Conservation (phyloP, 345 rosid genomes). For the Arabis hirsuta region DNA sequence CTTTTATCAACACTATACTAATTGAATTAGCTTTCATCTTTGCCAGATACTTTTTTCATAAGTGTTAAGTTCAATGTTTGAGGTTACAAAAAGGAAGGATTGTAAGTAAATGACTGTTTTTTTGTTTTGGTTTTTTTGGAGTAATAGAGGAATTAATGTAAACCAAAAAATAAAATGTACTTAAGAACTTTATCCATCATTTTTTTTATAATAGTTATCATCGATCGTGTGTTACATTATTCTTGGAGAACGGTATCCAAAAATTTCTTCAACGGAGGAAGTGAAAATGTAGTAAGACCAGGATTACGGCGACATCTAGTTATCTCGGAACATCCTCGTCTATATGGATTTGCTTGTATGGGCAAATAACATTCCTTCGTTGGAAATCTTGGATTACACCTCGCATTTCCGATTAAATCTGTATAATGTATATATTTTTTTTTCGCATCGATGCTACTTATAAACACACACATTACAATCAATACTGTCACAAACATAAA, state of each 20-base stretch:
- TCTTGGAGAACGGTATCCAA: not conserved
- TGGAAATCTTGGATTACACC: constrained; percentile 17
- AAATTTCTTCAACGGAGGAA: not conserved
- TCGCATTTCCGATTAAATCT: not conserved
- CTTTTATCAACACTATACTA: too few relatives aligned
- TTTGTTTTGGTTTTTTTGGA: too few relatives aligned
- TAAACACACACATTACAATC: not conserved
- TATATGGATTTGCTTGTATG: not conserved
- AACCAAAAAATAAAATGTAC: not conserved
- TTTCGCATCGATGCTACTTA: not conserved
- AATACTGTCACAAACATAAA: constrained; percentile 13
- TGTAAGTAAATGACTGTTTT: too few relatives aligned
- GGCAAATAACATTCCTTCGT: not conserved
- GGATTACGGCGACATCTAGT: not conserved
- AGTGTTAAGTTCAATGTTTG: too few relatives aligned
- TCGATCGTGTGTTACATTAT: not conserved
- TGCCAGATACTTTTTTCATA: too few relatives aligned
- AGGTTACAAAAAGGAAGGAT: too few relatives aligned
- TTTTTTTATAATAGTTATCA: not conserved
- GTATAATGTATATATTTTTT: not conserved
- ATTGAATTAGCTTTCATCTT: too few relatives aligned
- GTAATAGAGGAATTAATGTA: too few relatives aligned
- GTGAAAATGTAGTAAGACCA: not conserved
- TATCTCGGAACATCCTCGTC: not conserved
- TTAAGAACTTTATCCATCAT: not conserved